Percentiles rank a stretch among this genome's conserved stretches.
These are phyloP conservation scores for Pythium sp. DNA, from an alignment of 352 stramenopile genomes.

Conservation along the genomic window DNA sequence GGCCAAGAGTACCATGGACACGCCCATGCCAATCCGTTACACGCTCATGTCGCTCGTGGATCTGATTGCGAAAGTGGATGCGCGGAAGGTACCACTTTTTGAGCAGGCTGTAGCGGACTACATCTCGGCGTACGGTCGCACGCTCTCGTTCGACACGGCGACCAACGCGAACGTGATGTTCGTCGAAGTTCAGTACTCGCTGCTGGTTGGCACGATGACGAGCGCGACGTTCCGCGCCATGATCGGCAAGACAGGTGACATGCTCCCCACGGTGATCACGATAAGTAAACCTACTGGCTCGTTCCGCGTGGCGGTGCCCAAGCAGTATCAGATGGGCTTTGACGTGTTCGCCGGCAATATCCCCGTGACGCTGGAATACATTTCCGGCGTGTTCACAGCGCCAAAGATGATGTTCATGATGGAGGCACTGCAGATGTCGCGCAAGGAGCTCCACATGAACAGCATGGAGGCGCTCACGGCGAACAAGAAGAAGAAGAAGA, in stretches of 20 bases:
- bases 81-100: constrained; percentile 17
- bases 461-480: constrained; percentile 23
- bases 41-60: constrained; percentile 23
- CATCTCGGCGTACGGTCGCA: constrained; percentile 26
- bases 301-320: constrained; percentile 22
- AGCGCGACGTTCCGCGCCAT: constrained; percentile 29
- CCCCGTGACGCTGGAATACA: constrained; percentile 26
- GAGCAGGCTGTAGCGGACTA: constrained; percentile 26
- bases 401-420: constrained; percentile 20
- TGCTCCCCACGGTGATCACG: constrained; percentile 17
- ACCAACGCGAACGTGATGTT: constrained; percentile 17
- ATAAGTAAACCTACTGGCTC: constrained; percentile 15
- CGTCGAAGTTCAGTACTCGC: constrained; percentile 27
- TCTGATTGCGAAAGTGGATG: constrained; percentile 22
- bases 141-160: constrained; percentile 22
- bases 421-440: constrained; percentile 15
- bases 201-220: constrained; percentile 24
- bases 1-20: constrained; percentile 19
- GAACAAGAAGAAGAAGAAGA: constrained; percentile 25
- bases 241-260: constrained; percentile 29
- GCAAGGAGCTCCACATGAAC: constrained; percentile 16
- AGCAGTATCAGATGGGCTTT: constrained; percentile 23
- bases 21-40: constrained; percentile 27
- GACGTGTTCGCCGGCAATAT: constrained; percentile 23
- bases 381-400: constrained; percentile 21